phyloP scores from a whole-genome alignment of 768 basidiomycete genomes.

The Naganishia kalamii region DNA sequence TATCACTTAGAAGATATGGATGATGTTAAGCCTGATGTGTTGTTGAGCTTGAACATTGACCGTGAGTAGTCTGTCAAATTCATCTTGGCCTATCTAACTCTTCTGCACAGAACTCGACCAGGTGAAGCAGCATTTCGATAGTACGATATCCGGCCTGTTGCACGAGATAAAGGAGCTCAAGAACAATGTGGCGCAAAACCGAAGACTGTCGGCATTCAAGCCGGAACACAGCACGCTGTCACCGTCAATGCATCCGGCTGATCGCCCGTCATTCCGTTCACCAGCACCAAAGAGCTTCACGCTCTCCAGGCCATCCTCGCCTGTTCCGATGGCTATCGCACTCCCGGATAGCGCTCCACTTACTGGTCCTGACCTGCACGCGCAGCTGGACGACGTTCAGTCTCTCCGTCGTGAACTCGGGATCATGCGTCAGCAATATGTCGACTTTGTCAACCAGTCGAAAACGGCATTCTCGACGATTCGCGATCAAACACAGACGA shows the following conservation, averaged over 20 bases:
- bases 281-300: neutral
- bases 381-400: constrained; percentile 91
- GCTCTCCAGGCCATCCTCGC: constrained; percentile 13
- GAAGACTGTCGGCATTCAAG: constrained; percentile 51
- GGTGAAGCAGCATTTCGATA: constrained; percentile 95
- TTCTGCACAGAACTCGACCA: constrained; percentile 75
- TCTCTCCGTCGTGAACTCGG: constrained; percentile 87
- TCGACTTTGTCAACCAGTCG: constrained; percentile 85
- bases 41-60: constrained; percentile 91
- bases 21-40: constrained; percentile 79
- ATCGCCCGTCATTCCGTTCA: neutral
- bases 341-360: constrained; percentile 2
- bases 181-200: constrained; percentile 55
- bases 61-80: constrained; percentile 58
- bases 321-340: neutral
- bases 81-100: neutral
- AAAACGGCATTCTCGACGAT: constrained; percentile 74
- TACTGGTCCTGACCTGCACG: constrained; percentile 57
- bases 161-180: constrained; percentile 87
- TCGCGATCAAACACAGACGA: constrained; percentile 74
- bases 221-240: constrained; percentile 21
- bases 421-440: constrained; percentile 87
- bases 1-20: constrained; percentile 93
- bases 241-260: constrained; percentile 16
- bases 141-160: constrained; percentile 74